Base-by-base conservation (phyloP, 108 stramenopile species). In the Nannochloropsis granulata region DNA sequence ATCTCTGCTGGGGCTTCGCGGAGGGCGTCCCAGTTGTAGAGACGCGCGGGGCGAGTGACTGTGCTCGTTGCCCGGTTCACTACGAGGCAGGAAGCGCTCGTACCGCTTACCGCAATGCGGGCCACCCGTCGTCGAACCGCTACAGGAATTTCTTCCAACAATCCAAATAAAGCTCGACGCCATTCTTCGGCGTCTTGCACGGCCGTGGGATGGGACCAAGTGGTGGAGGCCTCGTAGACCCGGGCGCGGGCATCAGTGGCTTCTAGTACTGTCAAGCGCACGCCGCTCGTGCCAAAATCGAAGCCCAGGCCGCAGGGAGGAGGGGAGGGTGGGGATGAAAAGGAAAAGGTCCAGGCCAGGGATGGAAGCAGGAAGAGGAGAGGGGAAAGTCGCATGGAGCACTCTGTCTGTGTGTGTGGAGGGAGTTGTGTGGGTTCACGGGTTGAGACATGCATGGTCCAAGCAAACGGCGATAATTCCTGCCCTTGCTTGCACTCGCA, bases 201-300 rank as follows among this genome's bases (percentile, higher is more conserved):
- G 23, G 79, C 84, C 14, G 83, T 79, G 79, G 84, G 84, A 12
- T 83, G 24, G 24, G 84, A 16, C 84, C 83, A 81, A 16, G 84
- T 26, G 43, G 78, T 44, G 84, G 85, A 87, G 24, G 79, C 81
- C 24, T 88, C 81, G 1, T 83, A 42, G 21, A 85, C 86, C n/a
- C 82, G 44, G 24, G 84, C 81, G 24, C 81, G 26, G 13, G 83
- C 86, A 23, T 84, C 88, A 25, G 84, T 82, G 46, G 0, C 2
- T 13, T 79, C 25, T 14, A 79, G 24, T 8, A 86, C 19, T 16
- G 79, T 13, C 21, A 24, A 16, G 9, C 19, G 44, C 24, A 84
- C 84, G 43, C 43, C 85, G 80, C 88, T 88, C 19, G 88, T 88
- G 34, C 88, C 88, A n/a, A 88, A 88, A 16, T 88, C 88, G 44